Base-by-base conservation (phyloP, 495 filamentous ascomycete species). In the Massariosphaeria phaeospora region DNA sequence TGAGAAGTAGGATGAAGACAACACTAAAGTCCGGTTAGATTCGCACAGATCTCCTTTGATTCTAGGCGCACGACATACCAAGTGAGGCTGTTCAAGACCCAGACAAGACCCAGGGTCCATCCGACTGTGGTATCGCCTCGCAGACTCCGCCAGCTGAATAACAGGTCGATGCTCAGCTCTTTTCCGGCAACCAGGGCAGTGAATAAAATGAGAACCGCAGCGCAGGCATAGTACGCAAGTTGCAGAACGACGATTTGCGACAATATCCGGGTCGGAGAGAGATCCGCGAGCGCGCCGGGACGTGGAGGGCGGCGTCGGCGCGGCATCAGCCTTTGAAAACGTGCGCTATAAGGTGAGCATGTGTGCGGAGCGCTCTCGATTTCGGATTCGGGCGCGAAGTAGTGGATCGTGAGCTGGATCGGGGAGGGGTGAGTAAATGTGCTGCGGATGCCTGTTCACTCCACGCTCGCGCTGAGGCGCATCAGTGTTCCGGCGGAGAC, bases 181-280 rank as follows among this genome's bases (percentile, higher is more conserved):
- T 78, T 75, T 2, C 94, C 93, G 15, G 88, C 84, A 5, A 95
- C 87, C 13, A 95, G 76, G 4, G 84, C 82, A 13, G 88, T 90
- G 80, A 99, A 99, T 36, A 95, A 71, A 55, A 95, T 88, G 49
- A 97, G 76, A 6, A 84, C 69, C 17, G 85, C 76, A 2, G 85
- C 86, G 62, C 75, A 75, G 55, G 72, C 72, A 79, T 97, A 97
- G 77, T 88, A 96, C 59, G 85, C 79, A 25, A 75, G 66, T 67
- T 99, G 93, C n/a, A 99, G 79, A 20, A 86, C 68, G 62, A 86
- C 58, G 69, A 99, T 96, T 72, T 96, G 93, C 55, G 79, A 79
- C 48, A 91, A 74, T 73, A 96, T 89, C 66, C 84, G 87, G 62
- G 89, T 76, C 34, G 91, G 91, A 15, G 88, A 83, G 47, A 91